Evolutionary conservation across 441 rosid genomes (phyloP), one percentile per base, ranked within the genome.

Genomic region (Pelargonium myrrhifolium): DNA sequence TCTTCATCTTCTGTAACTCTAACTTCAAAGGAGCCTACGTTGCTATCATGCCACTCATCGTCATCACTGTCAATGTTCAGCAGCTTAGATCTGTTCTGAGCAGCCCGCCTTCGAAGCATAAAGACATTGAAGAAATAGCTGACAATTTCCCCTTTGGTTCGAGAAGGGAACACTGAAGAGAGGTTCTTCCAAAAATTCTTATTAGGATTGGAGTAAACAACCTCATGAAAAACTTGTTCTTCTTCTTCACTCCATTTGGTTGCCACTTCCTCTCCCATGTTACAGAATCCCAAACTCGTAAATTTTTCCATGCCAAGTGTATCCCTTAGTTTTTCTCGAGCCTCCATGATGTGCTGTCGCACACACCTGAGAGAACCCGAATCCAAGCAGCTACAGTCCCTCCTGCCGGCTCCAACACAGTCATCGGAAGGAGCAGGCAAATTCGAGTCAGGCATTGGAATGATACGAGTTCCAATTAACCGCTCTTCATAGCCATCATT

Each of bases 201-300:
- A 67, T 76, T 80, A 2, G 86, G 86, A 66, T 75, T 73, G 42
- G 88, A 81, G 64, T 62, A 80, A 60, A 82, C 76, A 61, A 77
- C 76, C 64, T 75, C 76, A 70, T 64, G 73, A 71, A 78, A 82
- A 20, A 72, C 12, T 9, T 70, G 72, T 62, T 80, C 81, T 66
- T 82, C 88, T 66, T 71, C 77, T 26, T 77, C 76, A 15, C 63
- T 69, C 86, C 88, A 84, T 62, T 68, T 79, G 47, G 65, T 62
- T n/a, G 84, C 75, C 69, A 82, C 80, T 43, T 73, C 73, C 65
- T 84, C 88, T 68, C 88, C 88, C 83, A 80, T 78, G 45, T 80
- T 81, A 77, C 47, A 64, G 20, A 80, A 82, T 9, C 88, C 84
- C 76, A 80, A 66, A 65, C 73, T 74, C 18, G 47, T 66, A 75